A percentile compares a stretch with the other conserved stretches of the same genome.
Evolutionary conservation across 2,329 filamentous ascomycete species (phyloP).

Genomic region (Beauveria asiatica): DNA sequence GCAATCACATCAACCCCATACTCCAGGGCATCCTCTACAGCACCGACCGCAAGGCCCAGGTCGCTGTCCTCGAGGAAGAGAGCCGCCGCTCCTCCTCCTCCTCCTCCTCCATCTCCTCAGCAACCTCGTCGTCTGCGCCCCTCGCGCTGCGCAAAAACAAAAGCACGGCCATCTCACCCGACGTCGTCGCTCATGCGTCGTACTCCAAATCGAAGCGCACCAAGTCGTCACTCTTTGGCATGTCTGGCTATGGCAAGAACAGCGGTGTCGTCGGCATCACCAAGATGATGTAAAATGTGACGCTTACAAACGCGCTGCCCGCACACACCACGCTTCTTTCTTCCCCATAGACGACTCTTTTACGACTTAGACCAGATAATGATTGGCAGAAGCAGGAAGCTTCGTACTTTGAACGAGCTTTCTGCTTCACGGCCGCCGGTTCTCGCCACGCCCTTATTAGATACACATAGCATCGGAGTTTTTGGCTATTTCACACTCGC

Average conservation of each 20-base stretch:
- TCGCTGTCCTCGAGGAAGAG: slow-evolving; percentile 7
- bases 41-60: slow-evolving; percentile 11
- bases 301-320: neutral
- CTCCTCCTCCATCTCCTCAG: no score
- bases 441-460: neutral
- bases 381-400: slow-evolving; percentile 4
- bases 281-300: neutral
- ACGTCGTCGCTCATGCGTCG: neutral
- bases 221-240: slow-evolving; percentile 3
- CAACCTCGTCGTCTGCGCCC: neutral
- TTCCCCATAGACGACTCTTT: neutral
- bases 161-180: neutral
- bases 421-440: neutral
- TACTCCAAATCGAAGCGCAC: slow-evolving; percentile 1
- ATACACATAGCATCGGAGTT: slow-evolving; percentile 7
- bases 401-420: neutral
- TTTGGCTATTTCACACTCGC: neutral
- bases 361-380: slow-evolving; percentile 8
- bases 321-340: neutral
- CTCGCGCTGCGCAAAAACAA: slow-evolving; percentile 1
- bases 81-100: slow-evolving; percentile 4
- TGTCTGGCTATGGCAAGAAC: slow-evolving; percentile 1
- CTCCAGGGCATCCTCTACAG: slow-evolving; percentile 15
- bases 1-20: slow-evolving; percentile 14
- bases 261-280: neutral